Conservation (phyloP, 2,329 filamentous ascomycete species). For the Colletotrichum costaricense region DNA sequence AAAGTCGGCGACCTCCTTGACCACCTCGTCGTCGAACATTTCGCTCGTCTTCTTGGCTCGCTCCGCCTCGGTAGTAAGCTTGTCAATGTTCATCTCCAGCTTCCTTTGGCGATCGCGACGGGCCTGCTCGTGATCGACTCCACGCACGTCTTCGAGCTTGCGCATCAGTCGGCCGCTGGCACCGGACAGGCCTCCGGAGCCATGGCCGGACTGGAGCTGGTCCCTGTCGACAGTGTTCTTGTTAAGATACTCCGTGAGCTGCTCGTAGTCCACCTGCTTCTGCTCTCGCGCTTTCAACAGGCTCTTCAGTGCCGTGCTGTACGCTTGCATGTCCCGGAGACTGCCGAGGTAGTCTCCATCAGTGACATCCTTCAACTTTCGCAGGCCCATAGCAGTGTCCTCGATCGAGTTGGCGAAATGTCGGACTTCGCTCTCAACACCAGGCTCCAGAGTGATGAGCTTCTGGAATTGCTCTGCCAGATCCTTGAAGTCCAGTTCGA, state of each 20-base stretch:
- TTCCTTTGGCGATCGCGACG: conserved; percentile 89
- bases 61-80: conserved; percentile 90
- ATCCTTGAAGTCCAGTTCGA: conserved; percentile 89
- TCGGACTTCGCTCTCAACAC: conserved; percentile 83
- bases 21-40: conserved; percentile 95
- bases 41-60: conserved; percentile 87
- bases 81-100: conserved; percentile 91
- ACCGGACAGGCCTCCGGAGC: conserved; percentile 69
- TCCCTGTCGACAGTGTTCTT: conserved; percentile 92
- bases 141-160: conserved; percentile 96
- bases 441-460: conserved; percentile 88
- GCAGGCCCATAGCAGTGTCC: conserved; percentile 82
- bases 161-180: conserved; percentile 88
- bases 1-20: conserved; percentile 92
- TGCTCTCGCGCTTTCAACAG: conserved; percentile 94
- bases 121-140: conserved; percentile 94
- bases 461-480: conserved; percentile 95
- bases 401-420: conserved; percentile 89
- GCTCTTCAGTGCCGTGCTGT: conserved; percentile 86
- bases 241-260: conserved; percentile 93
- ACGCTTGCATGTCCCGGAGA: conserved; percentile 94
- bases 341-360: conserved; percentile 96
- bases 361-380: conserved; percentile 86
- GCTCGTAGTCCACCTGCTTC: conserved; percentile 98
- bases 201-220: conserved; percentile 73